Percentiles rank a stretch among this genome's conserved stretches.
Conservation (phyloP, 495 filamentous ascomycete genomes). For the Aspergillus avenaceus region DNA sequence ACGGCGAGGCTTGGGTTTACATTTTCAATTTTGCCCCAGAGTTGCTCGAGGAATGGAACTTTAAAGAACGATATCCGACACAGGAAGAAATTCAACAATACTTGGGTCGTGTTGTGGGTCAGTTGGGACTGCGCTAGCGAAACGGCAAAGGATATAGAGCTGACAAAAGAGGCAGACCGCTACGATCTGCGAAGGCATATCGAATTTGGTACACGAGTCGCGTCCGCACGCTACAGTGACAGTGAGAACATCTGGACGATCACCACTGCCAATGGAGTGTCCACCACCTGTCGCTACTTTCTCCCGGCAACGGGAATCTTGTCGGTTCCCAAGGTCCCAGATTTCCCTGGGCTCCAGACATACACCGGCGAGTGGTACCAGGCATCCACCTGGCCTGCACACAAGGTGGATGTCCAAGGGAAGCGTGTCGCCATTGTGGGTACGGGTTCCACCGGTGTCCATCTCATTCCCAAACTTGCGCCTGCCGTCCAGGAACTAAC, state of each 20-base stretch:
- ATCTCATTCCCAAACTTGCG: slow-evolving; percentile 26
- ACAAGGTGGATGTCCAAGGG: slow-evolving; percentile 36
- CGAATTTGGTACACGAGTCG: slow-evolving; percentile 23
- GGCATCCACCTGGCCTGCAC: slow-evolving; percentile 52
- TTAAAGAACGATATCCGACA: slow-evolving; percentile 16
- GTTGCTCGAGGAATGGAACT: slow-evolving; percentile 22
- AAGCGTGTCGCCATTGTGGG: slow-evolving; percentile 50
- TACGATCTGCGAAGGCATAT: slow-evolving; percentile 22
- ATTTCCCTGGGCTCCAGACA: slow-evolving; percentile 42
- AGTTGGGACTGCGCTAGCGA: too few relatives aligned
- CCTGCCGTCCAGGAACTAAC: slow-evolving; percentile 26
- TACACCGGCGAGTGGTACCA: slow-evolving; percentile 52
- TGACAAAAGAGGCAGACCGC: too few relatives aligned
- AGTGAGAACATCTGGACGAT: slow-evolving; percentile 38
- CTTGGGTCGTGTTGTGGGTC: slow-evolving; percentile 21
- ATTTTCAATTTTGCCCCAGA: slow-evolving; percentile 17
- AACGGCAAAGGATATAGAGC: too few relatives aligned
- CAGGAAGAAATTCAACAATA: slow-evolving; percentile 26
- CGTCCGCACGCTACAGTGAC: slow-evolving; percentile 14
- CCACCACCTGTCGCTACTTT: slow-evolving; percentile 39
- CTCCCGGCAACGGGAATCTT: slow-evolving; percentile 35
- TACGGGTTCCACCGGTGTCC: slow-evolving; percentile 47
- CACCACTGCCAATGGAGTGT: slow-evolving; percentile 39
- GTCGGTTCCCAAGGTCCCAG: slow-evolving; percentile 27
- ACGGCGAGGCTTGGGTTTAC: slow-evolving; percentile 24